These are phyloP conservation scores for Carex littledalei DNA, from an alignment of 176 grass and related monocot species.

Conservation along the genomic window DNA sequence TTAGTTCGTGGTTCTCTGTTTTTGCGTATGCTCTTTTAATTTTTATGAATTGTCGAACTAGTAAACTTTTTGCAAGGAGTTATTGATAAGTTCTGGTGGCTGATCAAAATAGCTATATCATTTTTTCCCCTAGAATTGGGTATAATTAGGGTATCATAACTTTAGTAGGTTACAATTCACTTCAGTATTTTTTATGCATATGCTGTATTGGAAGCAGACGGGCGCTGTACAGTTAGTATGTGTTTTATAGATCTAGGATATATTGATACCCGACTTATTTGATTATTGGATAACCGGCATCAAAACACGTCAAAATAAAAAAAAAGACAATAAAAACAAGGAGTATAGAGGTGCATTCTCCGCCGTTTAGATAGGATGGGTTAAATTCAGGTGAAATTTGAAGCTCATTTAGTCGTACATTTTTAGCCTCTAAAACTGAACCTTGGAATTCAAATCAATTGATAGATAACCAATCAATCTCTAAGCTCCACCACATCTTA, in stretches of 20 bases:
- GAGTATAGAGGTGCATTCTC: not conserved
- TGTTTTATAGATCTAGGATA: not conserved
- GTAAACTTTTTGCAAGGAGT: not conserved
- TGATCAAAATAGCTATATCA: not conserved
- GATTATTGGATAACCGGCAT: not conserved
- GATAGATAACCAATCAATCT: not conserved
- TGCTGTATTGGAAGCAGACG: not conserved
- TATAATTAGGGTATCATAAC: not conserved
- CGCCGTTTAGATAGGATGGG: not conserved
- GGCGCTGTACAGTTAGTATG: not conserved
- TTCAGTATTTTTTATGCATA: not conserved
- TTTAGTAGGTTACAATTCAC: not conserved
- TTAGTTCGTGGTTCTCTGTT: not conserved
- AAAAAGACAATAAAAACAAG: not conserved
- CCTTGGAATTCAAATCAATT: not conserved
- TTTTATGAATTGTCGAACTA: not conserved
- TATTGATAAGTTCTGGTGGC: not conserved
- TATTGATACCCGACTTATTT: not conserved
- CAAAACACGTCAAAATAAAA: not conserved
- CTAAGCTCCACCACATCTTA: not conserved
- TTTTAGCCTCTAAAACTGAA: not conserved
- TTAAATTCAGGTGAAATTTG: not conserved
- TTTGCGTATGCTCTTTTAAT: not conserved
- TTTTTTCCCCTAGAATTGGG: not conserved
- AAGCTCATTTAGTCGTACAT: not conserved